Conservation (phyloP, 2,329 filamentous ascomycete species). For the Sporothrix pallida region DNA sequence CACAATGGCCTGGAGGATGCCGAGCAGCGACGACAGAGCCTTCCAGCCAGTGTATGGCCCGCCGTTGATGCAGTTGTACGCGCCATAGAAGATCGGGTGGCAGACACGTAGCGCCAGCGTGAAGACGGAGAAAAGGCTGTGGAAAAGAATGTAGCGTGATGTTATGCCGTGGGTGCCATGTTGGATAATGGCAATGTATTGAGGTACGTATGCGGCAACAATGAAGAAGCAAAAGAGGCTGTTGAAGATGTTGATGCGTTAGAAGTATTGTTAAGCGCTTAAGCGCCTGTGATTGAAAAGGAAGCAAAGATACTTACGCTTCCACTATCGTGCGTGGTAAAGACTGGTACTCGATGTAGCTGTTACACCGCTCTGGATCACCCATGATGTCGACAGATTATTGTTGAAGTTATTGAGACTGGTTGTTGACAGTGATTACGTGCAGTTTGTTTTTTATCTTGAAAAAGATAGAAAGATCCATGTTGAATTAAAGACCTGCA, state of each 20-base stretch:
- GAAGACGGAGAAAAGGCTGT: constrained; percentile 23
- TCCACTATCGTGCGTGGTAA: too few relatives aligned
- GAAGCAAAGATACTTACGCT: too few relatives aligned
- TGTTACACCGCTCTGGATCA: too few relatives aligned
- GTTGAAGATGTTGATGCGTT: not conserved
- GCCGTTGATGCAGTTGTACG: not conserved
- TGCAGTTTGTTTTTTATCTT: too few relatives aligned
- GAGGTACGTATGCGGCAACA: not conserved
- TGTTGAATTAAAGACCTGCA: too few relatives aligned
- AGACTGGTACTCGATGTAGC: too few relatives aligned
- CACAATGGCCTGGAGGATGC: not conserved
- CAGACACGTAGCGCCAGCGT: constrained; percentile 26
- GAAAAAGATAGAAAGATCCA: too few relatives aligned
- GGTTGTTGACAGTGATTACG: too few relatives aligned
- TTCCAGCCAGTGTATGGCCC: constrained; percentile 1
- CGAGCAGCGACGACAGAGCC: not conserved
- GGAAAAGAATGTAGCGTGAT: constrained; percentile 26
- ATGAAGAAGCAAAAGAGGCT: constrained; percentile 1
- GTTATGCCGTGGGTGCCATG: not conserved
- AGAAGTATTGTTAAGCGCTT: not conserved
- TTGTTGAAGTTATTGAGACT: too few relatives aligned
- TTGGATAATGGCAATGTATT: not conserved
- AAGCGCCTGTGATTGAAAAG: not conserved
- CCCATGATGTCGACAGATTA: too few relatives aligned
- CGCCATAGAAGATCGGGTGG: constrained; percentile 24